A percentile compares a stretch with the other conserved stretches of the same genome.
phyloP scores from a whole-genome alignment of 2,329 filamentous ascomycete genomes.

The Pestalotiopsis sp. region DNA sequence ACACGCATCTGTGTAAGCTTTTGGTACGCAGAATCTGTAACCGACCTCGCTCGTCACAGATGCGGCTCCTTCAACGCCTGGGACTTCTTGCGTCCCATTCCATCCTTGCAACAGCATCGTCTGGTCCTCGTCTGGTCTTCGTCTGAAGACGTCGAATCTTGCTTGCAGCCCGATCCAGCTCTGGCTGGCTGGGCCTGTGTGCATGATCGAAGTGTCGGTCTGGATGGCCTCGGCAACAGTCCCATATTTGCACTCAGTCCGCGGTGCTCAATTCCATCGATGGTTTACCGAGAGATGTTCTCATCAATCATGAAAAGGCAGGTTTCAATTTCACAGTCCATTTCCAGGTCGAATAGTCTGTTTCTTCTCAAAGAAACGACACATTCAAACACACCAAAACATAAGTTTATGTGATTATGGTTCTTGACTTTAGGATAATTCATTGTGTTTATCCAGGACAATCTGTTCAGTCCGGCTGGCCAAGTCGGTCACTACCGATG shows the following conservation, averaged over 20 bases:
- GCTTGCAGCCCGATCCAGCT: slow-evolving; percentile 9
- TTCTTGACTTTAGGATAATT: slow-evolving; percentile 11
- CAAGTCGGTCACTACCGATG: slow-evolving; percentile 1
- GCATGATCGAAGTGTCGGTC: slow-evolving; percentile 2
- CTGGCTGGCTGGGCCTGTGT: not conserved
- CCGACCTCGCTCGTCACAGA: not conserved
- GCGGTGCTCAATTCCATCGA: not conserved
- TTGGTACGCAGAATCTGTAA: not conserved
- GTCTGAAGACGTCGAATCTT: slow-evolving; percentile 8
- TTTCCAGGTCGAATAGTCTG: not conserved
- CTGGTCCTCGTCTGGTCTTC: slow-evolving; percentile 11
- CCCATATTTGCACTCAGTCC: not conserved
- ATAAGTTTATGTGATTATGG: not conserved
- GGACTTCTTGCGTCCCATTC: not conserved
- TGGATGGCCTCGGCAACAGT: slow-evolving; percentile 4
- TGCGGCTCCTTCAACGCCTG: not conserved
- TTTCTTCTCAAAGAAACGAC: slow-evolving; percentile 1
- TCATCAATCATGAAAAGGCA: not conserved
- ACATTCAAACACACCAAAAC: not conserved
- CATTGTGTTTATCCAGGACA: not conserved
- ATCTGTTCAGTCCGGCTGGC: slow-evolving; percentile 8
- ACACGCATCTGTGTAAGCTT: not conserved
- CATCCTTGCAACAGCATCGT: not conserved
- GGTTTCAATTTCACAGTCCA: not conserved
- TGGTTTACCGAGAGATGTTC: not conserved